Base-by-base conservation (phyloP, 169 alveolate genomes). In the Plasmodium yoelii region DNA sequence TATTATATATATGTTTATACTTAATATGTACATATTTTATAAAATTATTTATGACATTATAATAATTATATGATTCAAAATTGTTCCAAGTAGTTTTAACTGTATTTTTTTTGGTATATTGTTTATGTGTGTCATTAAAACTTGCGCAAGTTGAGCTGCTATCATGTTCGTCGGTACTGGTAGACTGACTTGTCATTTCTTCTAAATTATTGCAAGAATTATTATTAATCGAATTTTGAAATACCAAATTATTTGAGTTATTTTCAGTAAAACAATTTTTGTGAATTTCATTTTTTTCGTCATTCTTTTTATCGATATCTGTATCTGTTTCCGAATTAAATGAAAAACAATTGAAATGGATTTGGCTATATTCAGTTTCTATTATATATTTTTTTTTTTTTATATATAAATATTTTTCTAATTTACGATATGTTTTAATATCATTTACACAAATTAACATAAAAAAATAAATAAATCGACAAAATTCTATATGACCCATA, bases 1-100 rank as follows among this genome's bases (percentile, higher is more conserved):
- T 86, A 24, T 72, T 49, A 53, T 86, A 86, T 46, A 86, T 86
- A 86, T 86, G 86, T 63, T 26, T 86, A 55, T 86, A 86, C 65
- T 86, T 86, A n/a, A 46, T 63, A 9, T 86, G 91, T 42, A 86
- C 51, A 63, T 86, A 86, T 46, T 15, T 69, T 46, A 86, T 68
- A 70, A 34, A 86, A 42, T 70, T 60, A n/a, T 46, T 46, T 24
- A 86, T 86, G 13, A 49, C 13, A n/a, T 53, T 57, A 55, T 86
- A 86, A 61, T 82, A 82, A 56, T 60, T 64, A 28, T 67, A 42
- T 24, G 12, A 5, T 46, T 26, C 46, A 44, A 8, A 15, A 12
- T 26, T 8, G n/a, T 63, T 28, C 15, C 13, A 5, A 53, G 7
- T 22, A 18, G 5, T 22, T 47, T 69, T 69, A 22, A 22, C 59